phyloP scores from a whole-genome alignment of 495 filamentous ascomycete genomes.

The Talaromyces liani region DNA sequence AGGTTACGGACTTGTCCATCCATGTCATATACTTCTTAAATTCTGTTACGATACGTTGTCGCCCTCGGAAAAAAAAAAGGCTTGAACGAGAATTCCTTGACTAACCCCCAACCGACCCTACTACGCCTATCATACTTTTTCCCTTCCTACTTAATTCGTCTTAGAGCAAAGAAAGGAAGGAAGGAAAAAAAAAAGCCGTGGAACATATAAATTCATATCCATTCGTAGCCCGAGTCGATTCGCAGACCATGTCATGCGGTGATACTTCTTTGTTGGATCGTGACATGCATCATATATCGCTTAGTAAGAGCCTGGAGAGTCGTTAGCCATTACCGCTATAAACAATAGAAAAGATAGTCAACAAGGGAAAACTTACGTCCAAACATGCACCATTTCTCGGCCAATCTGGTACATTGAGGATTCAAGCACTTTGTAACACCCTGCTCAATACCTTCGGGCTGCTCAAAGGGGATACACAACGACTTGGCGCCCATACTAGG shows the following conservation, averaged over 20 bases:
- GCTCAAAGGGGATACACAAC: constrained; percentile 95
- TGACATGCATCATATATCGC: not conserved
- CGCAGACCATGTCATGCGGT: not conserved
- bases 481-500: constrained; percentile 97
- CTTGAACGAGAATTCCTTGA: not conserved
- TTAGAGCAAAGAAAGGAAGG: not conserved
- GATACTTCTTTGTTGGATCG: not conserved
- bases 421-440: constrained; percentile 86
- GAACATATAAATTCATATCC: not conserved
- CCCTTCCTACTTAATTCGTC: not conserved
- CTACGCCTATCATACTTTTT: not conserved
- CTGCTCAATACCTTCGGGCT: constrained; percentile 69
- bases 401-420: constrained; percentile 66
- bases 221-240: not conserved
- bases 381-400: constrained; percentile 83
- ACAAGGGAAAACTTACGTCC: constrained; percentile 47
- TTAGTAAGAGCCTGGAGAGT: constrained; percentile 26
- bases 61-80: not conserved
- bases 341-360: no score
- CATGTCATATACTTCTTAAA: not conserved
- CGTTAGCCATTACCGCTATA: constrained; percentile 1
- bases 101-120: not conserved
- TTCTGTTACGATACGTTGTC: not conserved
- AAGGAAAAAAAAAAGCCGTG: not conserved
- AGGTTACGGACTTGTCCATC: not conserved